A percentile compares a stretch with the other conserved stretches of the same genome.
Conservation (phyloP, 495 filamentous ascomycete species). For the Hyaloscypha bicolor region DNA sequence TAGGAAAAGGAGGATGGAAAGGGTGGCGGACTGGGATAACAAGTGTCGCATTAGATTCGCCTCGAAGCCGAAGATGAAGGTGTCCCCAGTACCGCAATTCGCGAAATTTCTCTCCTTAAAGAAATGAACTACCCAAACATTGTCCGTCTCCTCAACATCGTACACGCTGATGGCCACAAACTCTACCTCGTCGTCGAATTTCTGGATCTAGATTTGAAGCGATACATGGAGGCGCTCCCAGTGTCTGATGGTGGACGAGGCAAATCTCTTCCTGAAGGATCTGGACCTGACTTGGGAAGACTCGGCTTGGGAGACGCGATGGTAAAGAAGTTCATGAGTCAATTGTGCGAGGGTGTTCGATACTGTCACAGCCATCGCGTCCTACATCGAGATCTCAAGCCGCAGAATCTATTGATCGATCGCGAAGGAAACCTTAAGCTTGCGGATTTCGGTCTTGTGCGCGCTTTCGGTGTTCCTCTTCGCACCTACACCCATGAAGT, state of each 20-base stretch:
- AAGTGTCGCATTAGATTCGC: too few relatives aligned
- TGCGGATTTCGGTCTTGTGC: slow-evolving; percentile 94
- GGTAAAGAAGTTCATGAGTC: slow-evolving; percentile 97
- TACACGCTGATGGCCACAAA: slow-evolving; percentile 95
- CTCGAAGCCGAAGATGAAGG: slow-evolving; percentile 97
- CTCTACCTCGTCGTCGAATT: slow-evolving; percentile 95
- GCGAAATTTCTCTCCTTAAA: slow-evolving; percentile 93
- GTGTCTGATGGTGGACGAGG: slow-evolving; percentile 86
- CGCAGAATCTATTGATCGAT: slow-evolving; percentile 95
- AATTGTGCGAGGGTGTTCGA: slow-evolving; percentile 85
- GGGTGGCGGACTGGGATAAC: too few relatives aligned
- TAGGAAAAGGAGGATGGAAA: too few relatives aligned
- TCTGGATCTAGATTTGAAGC: slow-evolving; percentile 92
- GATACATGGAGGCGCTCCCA: slow-evolving; percentile 98
- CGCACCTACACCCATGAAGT: slow-evolving; percentile 99
- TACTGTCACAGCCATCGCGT: slow-evolving; percentile 97
- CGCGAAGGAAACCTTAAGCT: slow-evolving; percentile 94
- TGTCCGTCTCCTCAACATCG: slow-evolving; percentile 88
- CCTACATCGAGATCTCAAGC: slow-evolving; percentile 94
- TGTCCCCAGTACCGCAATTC: slow-evolving; percentile 93
- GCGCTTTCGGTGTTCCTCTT: slow-evolving; percentile 94
- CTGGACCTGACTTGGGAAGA: slow-evolving; percentile 61
- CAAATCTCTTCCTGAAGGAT: slow-evolving; percentile 82
- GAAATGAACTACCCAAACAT: slow-evolving; percentile 97
- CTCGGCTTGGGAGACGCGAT: slow-evolving; percentile 86